Evolutionary conservation across 2,329 filamentous ascomycete genomes (phyloP).

Genomic region (Westerdykella ornata): DNA sequence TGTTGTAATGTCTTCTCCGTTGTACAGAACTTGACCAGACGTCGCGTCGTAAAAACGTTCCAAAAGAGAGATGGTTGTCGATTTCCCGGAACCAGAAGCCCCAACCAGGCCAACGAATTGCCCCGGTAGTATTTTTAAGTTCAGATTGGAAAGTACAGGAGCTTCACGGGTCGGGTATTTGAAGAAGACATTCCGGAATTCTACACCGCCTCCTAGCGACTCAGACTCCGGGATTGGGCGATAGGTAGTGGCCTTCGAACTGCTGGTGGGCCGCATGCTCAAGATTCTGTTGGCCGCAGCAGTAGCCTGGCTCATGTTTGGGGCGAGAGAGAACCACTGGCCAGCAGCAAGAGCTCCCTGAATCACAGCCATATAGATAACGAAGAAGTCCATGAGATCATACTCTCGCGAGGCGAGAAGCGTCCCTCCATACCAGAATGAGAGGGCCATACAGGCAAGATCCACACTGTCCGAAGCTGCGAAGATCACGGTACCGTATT

Average conservation of each 20-base stretch:
- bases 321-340: conserved; percentile 42
- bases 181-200: conserved; percentile 92
- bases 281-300: conserved; percentile 35
- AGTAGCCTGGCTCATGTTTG: conserved; percentile 38
- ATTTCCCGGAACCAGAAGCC: conserved; percentile 65
- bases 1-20: conserved; percentile 32
- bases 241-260: conserved; percentile 6
- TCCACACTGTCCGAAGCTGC: conserved; percentile 62
- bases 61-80: conserved; percentile 57
- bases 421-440: conserved; percentile 48
- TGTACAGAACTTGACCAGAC: conserved; percentile 57
- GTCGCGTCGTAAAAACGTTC: conserved; percentile 63
- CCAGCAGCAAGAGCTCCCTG: conserved; percentile 38
- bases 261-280: conserved; percentile 23
- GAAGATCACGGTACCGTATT: conserved; percentile 58
- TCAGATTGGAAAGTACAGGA: conserved; percentile 50
- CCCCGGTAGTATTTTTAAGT: conserved; percentile 46
- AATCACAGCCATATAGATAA: conserved; percentile 49
- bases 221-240: conserved; percentile 7
- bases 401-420: conserved; percentile 44
- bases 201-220: conserved; percentile 46
- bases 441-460: conserved; percentile 56
- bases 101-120: conserved; percentile 67
- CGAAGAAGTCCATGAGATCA: conserved; percentile 44
- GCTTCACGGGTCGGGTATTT: conserved; percentile 84